phyloP scores from a whole-genome alignment of 2,329 filamentous ascomycete genomes.

The Hymenoscyphus scutula region DNA sequence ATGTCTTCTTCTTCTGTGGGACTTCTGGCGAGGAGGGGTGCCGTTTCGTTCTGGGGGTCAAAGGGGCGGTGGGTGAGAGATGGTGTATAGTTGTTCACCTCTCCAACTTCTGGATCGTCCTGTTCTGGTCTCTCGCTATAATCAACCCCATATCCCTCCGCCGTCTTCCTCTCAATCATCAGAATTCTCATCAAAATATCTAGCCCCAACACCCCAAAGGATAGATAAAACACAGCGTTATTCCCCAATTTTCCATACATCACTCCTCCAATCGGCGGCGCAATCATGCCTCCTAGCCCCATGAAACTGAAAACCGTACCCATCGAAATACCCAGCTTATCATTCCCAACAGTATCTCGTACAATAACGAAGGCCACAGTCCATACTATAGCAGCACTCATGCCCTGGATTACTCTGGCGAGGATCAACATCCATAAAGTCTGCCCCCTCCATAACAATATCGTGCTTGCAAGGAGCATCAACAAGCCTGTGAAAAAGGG shows the following conservation, averaged over 20 bases:
- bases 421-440: constrained; percentile 58
- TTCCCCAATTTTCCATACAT: constrained; percentile 59
- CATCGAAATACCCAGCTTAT: constrained; percentile 6
- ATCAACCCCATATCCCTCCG: constrained; percentile 41
- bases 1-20: constrained; percentile 32
- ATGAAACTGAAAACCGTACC: constrained; percentile 40
- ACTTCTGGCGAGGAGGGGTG: constrained; percentile 41
- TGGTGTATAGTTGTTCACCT: constrained; percentile 24
- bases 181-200: constrained; percentile 60
- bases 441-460: constrained; percentile 64
- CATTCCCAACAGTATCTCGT: constrained; percentile 5
- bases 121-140: constrained; percentile 14
- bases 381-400: constrained; percentile 71
- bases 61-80: no score
- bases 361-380: constrained; percentile 68
- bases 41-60: constrained; percentile 31
- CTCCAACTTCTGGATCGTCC: constrained; percentile 23
- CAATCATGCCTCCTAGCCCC: constrained; percentile 52
- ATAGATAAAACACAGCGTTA: constrained; percentile 56
- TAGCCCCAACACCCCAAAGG: constrained; percentile 50
- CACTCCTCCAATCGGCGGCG: constrained; percentile 47
- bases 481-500: constrained; percentile 57
- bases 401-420: constrained; percentile 65
- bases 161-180: constrained; percentile 62
- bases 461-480: constrained; percentile 60